Conservation (phyloP, 805 yeast species). For the Diddensiella santjacobensis region DNA sequence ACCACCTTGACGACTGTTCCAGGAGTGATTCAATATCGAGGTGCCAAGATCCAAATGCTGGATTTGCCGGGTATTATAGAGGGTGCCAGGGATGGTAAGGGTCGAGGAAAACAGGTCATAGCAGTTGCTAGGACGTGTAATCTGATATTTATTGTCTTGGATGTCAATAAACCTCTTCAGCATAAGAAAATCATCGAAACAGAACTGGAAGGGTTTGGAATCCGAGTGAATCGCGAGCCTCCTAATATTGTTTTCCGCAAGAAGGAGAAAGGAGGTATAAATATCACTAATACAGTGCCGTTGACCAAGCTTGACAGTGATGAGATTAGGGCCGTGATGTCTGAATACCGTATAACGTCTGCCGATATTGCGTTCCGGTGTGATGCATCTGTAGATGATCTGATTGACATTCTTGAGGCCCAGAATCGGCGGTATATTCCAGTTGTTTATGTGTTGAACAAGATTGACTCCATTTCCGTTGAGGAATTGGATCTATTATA, state of each 20-base stretch:
- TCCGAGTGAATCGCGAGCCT: slow-evolving; percentile 83
- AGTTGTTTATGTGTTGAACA: slow-evolving; percentile 89
- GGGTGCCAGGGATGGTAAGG: slow-evolving; percentile 98
- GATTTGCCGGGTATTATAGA: slow-evolving; percentile 96
- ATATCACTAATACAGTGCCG: slow-evolving; percentile 89
- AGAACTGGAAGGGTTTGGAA: slow-evolving; percentile 97
- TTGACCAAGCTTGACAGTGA: slow-evolving; percentile 87
- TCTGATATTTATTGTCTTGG: slow-evolving; percentile 85
- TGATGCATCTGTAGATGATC: slow-evolving; percentile 96
- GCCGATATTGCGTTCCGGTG: slow-evolving; percentile 96
- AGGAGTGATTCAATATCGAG: slow-evolving; percentile 91
- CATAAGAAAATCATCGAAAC: slow-evolving; percentile 92
- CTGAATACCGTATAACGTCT: slow-evolving; percentile 89
- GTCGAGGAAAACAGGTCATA: slow-evolving; percentile 97
- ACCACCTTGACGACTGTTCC: slow-evolving; percentile 97
- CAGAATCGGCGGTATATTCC: slow-evolving; percentile 91
- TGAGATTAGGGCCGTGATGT: slow-evolving; percentile 93
- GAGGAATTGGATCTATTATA: slow-evolving; percentile 88
- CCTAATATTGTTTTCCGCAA: slow-evolving; percentile 90
- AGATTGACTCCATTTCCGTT: slow-evolving; percentile 90
- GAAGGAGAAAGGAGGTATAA: slow-evolving; percentile 95
- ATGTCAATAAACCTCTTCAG: slow-evolving; percentile 92
- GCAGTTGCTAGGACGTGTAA: slow-evolving; percentile 99
- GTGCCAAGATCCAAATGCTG: slow-evolving; percentile 97
- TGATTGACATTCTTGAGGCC: slow-evolving; percentile 90